phyloP scores from a whole-genome alignment of 805 yeast genomes.

The Kluyveromyces dobzhanskii region DNA sequence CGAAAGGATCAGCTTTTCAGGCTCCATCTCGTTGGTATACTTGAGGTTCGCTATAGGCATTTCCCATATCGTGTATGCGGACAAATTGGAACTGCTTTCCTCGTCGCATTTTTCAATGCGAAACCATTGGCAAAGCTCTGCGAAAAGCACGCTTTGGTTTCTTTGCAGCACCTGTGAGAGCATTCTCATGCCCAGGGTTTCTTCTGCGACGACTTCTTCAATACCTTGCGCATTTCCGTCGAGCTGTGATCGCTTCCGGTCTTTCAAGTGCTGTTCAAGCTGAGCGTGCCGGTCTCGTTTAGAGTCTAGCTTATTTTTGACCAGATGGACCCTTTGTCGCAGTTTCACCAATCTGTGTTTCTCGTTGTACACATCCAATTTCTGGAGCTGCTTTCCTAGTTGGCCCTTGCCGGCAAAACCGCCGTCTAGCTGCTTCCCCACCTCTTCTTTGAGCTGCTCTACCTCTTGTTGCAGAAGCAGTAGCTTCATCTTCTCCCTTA shows the following conservation, averaged over 20 bases:
- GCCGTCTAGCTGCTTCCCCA: conserved; percentile 14
- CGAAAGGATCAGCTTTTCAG: neutral
- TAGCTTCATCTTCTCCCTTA: conserved; percentile 14
- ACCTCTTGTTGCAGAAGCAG: conserved; percentile 11
- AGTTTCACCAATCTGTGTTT: neutral
- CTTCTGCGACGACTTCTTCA: neutral
- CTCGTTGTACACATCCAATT: conserved; percentile 11
- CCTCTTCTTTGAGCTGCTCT: conserved; percentile 10
- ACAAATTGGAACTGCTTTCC: neutral
- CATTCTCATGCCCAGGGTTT: neutral
- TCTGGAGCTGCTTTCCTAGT: conserved; percentile 10
- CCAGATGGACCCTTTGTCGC: neutral
- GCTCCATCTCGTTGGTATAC: conserved; percentile 1
- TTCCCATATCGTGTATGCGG: conserved; percentile 1
- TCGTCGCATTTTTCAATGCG: conserved; percentile 1
- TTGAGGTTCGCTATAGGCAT: neutral
- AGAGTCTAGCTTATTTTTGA: neutral
- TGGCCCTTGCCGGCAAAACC: conserved; percentile 13
- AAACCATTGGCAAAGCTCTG: conserved; percentile 1
- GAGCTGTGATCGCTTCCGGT: neutral
- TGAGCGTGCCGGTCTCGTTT: neutral
- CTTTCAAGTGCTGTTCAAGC: neutral
- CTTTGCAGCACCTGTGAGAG: conserved; percentile 1
- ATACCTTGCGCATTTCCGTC: neutral
- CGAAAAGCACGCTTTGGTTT: neutral